A percentile compares a stretch with the other conserved stretches of the same genome.
Conservation (phyloP, 176 grass and related monocot genomes). For the Elymus sibiricus region DNA sequence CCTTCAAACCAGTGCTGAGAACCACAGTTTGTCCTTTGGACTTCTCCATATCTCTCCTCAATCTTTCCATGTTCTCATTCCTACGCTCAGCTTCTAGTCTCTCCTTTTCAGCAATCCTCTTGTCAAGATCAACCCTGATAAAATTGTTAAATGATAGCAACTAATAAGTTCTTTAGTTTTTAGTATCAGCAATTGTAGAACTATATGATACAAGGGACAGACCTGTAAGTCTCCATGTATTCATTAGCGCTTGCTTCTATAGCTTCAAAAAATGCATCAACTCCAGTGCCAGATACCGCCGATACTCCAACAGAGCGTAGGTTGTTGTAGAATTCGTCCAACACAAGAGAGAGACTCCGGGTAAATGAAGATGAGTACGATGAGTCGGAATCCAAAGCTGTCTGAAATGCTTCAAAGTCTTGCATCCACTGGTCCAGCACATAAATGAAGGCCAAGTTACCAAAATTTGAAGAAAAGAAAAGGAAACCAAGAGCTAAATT, state of each 20-base stretch:
- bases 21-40: constrained; percentile 87
- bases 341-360: constrained; percentile 77
- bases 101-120: constrained; percentile 83
- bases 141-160: constrained; percentile 3
- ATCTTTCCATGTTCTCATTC: constrained; percentile 76
- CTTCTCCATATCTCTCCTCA: constrained; percentile 85
- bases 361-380: constrained; percentile 75
- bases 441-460: constrained; percentile 18
- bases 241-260: constrained; percentile 77
- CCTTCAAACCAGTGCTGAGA: constrained; percentile 84
- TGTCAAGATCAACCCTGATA: constrained; percentile 88
- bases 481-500: neutral
- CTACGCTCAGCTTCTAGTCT: constrained; percentile 62
- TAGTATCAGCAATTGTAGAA: neutral
- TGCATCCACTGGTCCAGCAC: constrained; percentile 82
- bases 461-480: neutral
- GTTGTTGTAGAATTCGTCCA: constrained; percentile 95
- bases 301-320: constrained; percentile 88
- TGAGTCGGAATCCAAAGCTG: constrained; percentile 72
- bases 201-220: neutral
- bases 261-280: constrained; percentile 72
- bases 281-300: constrained; percentile 70
- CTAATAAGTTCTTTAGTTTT: neutral
- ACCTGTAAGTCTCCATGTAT: constrained; percentile 96
- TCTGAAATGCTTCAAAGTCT: constrained; percentile 95